Base-by-base conservation (phyloP, 352 stramenopile genomes). In the Globisporangium middletonii region DNA sequence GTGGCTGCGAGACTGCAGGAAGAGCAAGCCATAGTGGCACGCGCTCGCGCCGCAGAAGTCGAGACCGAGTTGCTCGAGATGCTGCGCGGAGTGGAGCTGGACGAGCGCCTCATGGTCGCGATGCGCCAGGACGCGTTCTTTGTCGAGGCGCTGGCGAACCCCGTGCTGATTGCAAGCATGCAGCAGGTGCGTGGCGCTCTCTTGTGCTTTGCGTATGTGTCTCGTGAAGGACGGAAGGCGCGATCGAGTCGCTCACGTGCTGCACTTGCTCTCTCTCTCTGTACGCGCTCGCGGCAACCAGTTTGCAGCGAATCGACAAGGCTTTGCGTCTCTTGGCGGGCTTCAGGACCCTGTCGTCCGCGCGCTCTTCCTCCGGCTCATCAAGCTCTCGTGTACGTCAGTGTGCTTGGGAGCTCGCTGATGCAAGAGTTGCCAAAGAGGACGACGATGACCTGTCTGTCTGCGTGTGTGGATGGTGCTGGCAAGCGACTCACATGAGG, bases 71-170 rank as follows among this genome's bases (percentile, higher is more conserved):
- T 87, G 43, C 44, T 79, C 11, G 62, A 69, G 26, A 57, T 83
- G 60, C 68, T 89, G 50, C 57, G 71, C 33, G 68, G 56, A 23
- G 72, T 89, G 5, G 54, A 82, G 30, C 78, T 89, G 53, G 65
- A 69, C 13, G 57, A 67, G 18, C 59, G 59, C 18, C 57, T 89
- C 45, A 83, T 89, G 73, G 53, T 55, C 2, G 75, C 79, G 15
- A 89, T 88, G 79, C 77, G 71, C 18, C 54, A 71, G 57, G 79
- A 88, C 41, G 48, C 68, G 12, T 89, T 77, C 59, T 88, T 86
- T 60, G 59, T 73, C 15, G 59, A 73, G 42, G 73, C 77, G 18
- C 63, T 89, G 45, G 55, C 82, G 52, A 65, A 81, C 19, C 77
- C 77, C 0, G 30, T 70, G 47, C 64, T 88, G n/a, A 79, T 87